Conservation (phyloP, 306 rosid genomes). For the Quercus glauca region DNA sequence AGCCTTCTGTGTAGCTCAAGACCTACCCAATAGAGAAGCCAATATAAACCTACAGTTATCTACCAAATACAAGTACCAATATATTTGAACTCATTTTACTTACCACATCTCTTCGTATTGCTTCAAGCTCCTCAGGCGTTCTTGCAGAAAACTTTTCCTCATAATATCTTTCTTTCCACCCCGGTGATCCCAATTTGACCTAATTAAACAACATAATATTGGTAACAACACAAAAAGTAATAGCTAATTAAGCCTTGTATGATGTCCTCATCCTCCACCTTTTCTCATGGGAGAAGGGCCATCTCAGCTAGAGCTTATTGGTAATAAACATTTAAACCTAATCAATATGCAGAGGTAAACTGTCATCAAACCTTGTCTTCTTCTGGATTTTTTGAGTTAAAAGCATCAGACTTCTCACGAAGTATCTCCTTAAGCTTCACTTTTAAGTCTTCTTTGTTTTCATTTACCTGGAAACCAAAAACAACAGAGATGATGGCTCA, state of each 20-base stretch:
- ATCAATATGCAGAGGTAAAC: background rate
- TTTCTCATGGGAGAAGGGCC: no score
- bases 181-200: constrained; percentile 87
- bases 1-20: constrained; percentile 89
- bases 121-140: constrained; percentile 88
- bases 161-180: constrained; percentile 98
- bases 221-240: background rate
- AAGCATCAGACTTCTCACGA: constrained; percentile 84
- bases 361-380: constrained; percentile 70
- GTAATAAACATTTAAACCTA: background rate
- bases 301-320: no score
- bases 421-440: constrained; percentile 69
- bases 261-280: background rate
- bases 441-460: constrained; percentile 82
- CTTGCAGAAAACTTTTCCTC: constrained; percentile 74
- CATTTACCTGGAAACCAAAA: constrained; percentile 47
- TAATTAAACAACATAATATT: constrained; percentile 13
- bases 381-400: constrained; percentile 58
- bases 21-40: constrained; percentile 49
- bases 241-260: background rate
- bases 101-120: constrained; percentile 85
- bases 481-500: background rate
- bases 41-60: constrained; percentile 16
- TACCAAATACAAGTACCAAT: constrained; percentile 10
- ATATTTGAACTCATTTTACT: constrained; percentile 32